Conservation (phyloP, 1,284 basidiomycete genomes). For the Cutaneotrichosporon sp. region DNA sequence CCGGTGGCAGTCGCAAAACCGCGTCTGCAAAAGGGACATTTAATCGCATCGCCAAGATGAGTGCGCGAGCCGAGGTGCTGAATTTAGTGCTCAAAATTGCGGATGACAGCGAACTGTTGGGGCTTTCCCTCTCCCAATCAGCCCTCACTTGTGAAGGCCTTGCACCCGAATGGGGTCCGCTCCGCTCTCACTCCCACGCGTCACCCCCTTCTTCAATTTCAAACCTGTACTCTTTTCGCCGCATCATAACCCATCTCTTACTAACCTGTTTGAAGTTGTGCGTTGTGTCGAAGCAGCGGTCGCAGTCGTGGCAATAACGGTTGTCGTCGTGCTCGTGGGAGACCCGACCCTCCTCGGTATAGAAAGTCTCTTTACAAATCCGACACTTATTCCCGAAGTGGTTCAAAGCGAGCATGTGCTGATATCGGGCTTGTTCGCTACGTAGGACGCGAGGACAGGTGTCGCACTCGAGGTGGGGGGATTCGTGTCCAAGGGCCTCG, state of each 20-base stretch:
- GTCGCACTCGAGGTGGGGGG: constrained; percentile 2
- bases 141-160: too few relatives aligned
- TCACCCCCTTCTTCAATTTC: neutral
- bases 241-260: neutral
- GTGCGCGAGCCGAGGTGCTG: constrained; percentile 7
- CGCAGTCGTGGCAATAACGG: constrained; percentile 4
- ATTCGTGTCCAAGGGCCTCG: neutral
- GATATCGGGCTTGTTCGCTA: neutral
- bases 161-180: too few relatives aligned
- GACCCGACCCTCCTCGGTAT: neutral
- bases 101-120: too few relatives aligned
- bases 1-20: constrained; percentile 6
- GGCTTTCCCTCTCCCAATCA: too few relatives aligned
- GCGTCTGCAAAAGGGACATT: constrained; percentile 4
- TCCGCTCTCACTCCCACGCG: neutral
- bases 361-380: neutral
- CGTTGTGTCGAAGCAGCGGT: neutral
- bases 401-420: constrained; percentile 3
- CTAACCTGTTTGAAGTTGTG: constrained; percentile 2
- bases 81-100: neutral
- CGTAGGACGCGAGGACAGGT: neutral
- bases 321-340: neutral
- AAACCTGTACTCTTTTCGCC: neutral
- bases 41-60: neutral
- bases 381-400: neutral